These are phyloP conservation scores for Adansonia grandidieri DNA, from an alignment of 441 rosid genomes.

Conservation along the genomic window DNA sequence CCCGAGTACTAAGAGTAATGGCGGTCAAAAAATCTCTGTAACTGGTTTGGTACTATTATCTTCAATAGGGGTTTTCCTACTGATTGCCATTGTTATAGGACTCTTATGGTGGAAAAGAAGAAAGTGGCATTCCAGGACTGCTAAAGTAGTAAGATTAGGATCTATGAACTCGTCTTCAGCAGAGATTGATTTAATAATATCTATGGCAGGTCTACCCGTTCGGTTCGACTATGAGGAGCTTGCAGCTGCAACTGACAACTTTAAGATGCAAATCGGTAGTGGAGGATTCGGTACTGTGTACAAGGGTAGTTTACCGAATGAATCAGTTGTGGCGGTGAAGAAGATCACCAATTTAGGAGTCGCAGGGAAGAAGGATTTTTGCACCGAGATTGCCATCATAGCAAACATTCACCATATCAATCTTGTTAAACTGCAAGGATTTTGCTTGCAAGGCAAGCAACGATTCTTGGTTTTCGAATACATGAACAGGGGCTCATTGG, in stretches of 20 bases:
- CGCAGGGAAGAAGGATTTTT: conserved; percentile 76
- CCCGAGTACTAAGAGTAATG: background rate
- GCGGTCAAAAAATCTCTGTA: conserved; percentile 49
- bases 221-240: conserved; percentile 73
- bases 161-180: conserved; percentile 48
- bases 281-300: conserved; percentile 87
- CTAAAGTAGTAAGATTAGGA: conserved; percentile 38
- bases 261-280: conserved; percentile 64
- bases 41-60: conserved; percentile 64
- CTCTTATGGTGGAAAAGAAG: conserved; percentile 65
- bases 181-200: conserved; percentile 63
- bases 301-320: conserved; percentile 62
- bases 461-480: conserved; percentile 82
- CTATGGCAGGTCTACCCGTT: conserved; percentile 78
- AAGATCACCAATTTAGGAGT: conserved; percentile 70
- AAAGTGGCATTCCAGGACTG: conserved; percentile 34
- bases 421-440: conserved; percentile 81
- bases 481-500: conserved; percentile 78
- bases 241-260: conserved; percentile 73
- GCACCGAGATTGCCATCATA: conserved; percentile 77
- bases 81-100: conserved; percentile 32
- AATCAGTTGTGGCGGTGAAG: conserved; percentile 76
- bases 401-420: conserved; percentile 81
- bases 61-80: conserved; percentile 44
- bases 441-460: conserved; percentile 71